Evolutionary conservation across 2,329 filamentous ascomycete species (phyloP).

Genomic region (Ophiostoma angusticollis): DNA sequence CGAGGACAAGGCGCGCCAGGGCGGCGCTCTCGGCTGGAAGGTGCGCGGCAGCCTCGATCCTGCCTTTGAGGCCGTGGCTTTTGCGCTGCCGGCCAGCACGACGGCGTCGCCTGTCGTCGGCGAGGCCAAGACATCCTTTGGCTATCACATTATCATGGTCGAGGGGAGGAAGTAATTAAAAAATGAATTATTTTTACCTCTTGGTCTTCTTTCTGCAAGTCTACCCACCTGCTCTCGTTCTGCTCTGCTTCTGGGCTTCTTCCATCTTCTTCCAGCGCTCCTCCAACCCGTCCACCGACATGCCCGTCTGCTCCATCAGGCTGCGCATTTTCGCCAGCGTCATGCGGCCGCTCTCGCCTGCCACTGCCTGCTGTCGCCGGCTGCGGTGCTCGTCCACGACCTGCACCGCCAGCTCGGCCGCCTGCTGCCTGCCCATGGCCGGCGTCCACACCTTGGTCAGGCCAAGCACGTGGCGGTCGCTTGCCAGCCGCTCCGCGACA

Average conservation of each 20-base stretch:
- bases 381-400: too few species aligned
- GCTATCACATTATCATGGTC: conserved; percentile 74
- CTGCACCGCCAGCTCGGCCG: too few species aligned
- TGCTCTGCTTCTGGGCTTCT: too few species aligned
- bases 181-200: not conserved
- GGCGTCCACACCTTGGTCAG: too few species aligned
- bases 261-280: too few species aligned
- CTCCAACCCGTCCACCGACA: too few species aligned
- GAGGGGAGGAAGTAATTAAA: conserved; percentile 38
- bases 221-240: not conserved
- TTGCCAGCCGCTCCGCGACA: not conserved
- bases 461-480: too few species aligned
- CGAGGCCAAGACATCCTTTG: conserved; percentile 61
- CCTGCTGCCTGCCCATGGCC: too few species aligned
- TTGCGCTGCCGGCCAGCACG: conserved; percentile 52
- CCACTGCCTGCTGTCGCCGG: too few species aligned
- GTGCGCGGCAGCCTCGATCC: conserved; percentile 52
- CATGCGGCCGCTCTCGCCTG: too few species aligned
- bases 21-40: conserved; percentile 63
- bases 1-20: conserved; percentile 63
- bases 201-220: not conserved
- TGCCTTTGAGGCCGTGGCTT: conserved; percentile 62
- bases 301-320: too few species aligned
- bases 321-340: too few species aligned
- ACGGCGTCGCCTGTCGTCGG: conserved; percentile 51